Base-by-base conservation (phyloP, 768 basidiomycete species). In the Kwoniella mangroviensis region DNA sequence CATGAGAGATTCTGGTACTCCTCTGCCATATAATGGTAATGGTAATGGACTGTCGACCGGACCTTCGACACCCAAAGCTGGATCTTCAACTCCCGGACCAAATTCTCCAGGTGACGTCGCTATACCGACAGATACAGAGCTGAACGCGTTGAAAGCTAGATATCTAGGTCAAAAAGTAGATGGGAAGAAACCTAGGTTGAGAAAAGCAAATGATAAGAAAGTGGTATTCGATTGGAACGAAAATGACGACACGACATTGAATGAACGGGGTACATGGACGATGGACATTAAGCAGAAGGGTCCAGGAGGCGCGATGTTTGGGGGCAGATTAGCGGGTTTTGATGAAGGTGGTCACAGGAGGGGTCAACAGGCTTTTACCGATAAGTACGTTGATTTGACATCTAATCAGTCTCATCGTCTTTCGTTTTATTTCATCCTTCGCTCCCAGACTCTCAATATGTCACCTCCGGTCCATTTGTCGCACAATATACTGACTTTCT, bases 201-300 rank as follows among this genome's bases (percentile, higher is more conserved):
- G 75, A n/a, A 82, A 82, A 74, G 93, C 92, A 88, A 93, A 92
- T 79, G 94, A 95, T 83, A 90, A 93, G 84, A 96, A 96, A 84
- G 94, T 98, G 81, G 92, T 96, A n/a, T 99, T 99, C 79, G 97
- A 98, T 82, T 99, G 97, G 97, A 94, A 96, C 79, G 90, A 90
- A 59, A 91, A 91, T 82, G 97, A 99, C 77, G 97, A 99, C 82
- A 99, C 97, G 15, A 90, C 92, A 78, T 85, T 79, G 7, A 49
- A 57, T 19, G 83, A 83, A 55, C 79, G 79, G 52, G 82, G 71
- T 24, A 72, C 63, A 4, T 77, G 77, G 77, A 67, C 63, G n/a
- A 65, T 59, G 6, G 69, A 75, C 12, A 54, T 77, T 40, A 75
- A 72, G 17, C 66, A 59, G 9, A 67, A 67, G 9, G 77, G 73